Evolutionary conservation across 2,329 filamentous ascomycete species (phyloP).

Genomic region (Aspergillus quadrilineatus): DNA sequence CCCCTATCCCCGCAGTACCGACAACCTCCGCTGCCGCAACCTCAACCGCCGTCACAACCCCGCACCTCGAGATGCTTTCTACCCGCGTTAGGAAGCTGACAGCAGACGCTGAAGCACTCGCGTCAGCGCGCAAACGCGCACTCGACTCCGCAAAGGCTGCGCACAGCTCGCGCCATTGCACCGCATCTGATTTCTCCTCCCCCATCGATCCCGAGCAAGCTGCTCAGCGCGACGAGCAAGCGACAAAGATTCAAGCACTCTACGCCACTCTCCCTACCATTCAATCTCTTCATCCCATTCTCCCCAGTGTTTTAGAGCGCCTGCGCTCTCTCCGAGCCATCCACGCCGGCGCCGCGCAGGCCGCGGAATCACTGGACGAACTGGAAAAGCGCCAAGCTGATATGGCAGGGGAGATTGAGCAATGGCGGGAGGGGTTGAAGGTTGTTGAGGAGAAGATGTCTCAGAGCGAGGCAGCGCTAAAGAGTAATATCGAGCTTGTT

Average conservation of each 20-base stretch:
- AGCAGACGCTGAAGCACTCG: conserved; percentile 45
- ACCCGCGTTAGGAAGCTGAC: conserved; percentile 46
- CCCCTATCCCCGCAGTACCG: conserved; percentile 29
- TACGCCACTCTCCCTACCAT: conserved; percentile 88
- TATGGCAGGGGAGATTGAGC: conserved; percentile 77
- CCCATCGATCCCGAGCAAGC: conserved; percentile 57
- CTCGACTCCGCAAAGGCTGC: conserved; percentile 43
- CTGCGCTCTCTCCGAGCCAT: conserved; percentile 79
- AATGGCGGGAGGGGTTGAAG: conserved; percentile 78
- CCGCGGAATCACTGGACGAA: conserved; percentile 71
- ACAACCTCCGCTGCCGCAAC: conserved; percentile 20
- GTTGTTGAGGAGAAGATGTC: conserved; percentile 74
- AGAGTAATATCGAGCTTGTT: conserved; percentile 78
- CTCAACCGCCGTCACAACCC: conserved; percentile 36
- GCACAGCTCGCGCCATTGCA: conserved; percentile 38
- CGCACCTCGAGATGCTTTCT: conserved; percentile 46
- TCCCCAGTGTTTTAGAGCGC: conserved; percentile 82
- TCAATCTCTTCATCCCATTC: conserved; percentile 76
- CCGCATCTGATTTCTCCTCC: conserved; percentile 28
- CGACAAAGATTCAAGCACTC: conserved; percentile 84
- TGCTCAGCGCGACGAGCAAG: conserved; percentile 61
- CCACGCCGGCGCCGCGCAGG: conserved; percentile 81
- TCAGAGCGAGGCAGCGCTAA: conserved; percentile 68
- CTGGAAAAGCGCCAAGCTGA: conserved; percentile 78
- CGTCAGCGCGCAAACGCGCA: conserved; percentile 44